Evolutionary conservation across 176 grass and related monocot species (phyloP).

Genomic region (maize (Zea mays)): Zm-B73-REFERENCE-NAM-5.0 NC_050101.1:9922501-9923000

Average conservation of each 20-base stretch:
- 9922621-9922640: too few relatives aligned
- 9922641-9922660: too few relatives aligned
- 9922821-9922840: conserved; percentile 81
- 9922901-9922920: conserved; percentile 73
- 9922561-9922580: too few relatives aligned
- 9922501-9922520: too few relatives aligned
- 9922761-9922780: conserved; percentile 25
- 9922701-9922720: too few relatives aligned
- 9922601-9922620: too few relatives aligned
- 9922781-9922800: conserved; percentile 77
- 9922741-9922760: background rate
- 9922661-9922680: too few relatives aligned
- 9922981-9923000: conserved; percentile 79
- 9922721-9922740: too few relatives aligned
- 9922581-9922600: too few relatives aligned
- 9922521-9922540: too few relatives aligned
- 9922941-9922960: conserved; percentile 69
- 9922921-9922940: conserved; percentile 75
- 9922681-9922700: too few relatives aligned
- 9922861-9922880: conserved; percentile 78
- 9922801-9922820: conserved; percentile 87
- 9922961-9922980: conserved; percentile 50
- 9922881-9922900: conserved; percentile 68
- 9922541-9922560: too few relatives aligned
- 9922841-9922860: conserved; percentile 68